Conservation (phyloP, 768 basidiomycete species). For the Psilocybe subaeruginosa region DNA sequence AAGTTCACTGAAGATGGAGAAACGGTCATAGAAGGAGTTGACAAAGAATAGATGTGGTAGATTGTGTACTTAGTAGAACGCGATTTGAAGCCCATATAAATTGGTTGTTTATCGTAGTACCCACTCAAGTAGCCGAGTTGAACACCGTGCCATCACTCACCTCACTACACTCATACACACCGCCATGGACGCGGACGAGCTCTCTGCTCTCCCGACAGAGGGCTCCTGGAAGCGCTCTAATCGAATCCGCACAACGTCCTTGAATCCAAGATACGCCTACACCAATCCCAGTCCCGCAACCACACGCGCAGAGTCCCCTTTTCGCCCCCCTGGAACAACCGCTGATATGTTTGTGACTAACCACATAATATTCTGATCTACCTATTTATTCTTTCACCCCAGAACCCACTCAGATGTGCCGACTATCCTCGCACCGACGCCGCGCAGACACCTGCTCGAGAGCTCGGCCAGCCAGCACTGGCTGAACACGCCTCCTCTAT, state of each 20-base stretch:
- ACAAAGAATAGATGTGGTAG: constrained; percentile 23
- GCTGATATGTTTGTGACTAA: neutral
- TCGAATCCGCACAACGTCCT: constrained; percentile 34
- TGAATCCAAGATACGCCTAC: constrained; percentile 30
- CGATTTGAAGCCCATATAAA: neutral
- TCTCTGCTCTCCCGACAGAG: constrained; percentile 43
- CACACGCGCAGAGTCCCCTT: constrained; percentile 6
- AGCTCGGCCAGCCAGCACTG: constrained; percentile 61
- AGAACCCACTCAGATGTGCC: constrained; percentile 15
- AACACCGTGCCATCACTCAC: neutral
- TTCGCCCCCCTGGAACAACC: neutral
- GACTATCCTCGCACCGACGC: constrained; percentile 64
- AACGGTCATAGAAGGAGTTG: constrained; percentile 64
- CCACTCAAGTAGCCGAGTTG: neutral
- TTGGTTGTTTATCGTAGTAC: neutral
- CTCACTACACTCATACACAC: constrained; percentile 5
- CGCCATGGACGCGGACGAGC: constrained; percentile 35
- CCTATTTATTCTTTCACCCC: neutral
- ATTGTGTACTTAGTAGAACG: neutral
- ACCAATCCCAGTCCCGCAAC: constrained; percentile 31
- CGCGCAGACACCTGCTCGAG: constrained; percentile 68
- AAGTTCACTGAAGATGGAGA: constrained; percentile 83
- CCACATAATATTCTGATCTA: neutral
- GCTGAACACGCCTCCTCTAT: constrained; percentile 53
- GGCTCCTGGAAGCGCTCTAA: constrained; percentile 28